Evolutionary conservation across 768 basidiomycete species (phyloP), one percentile per base, ranked within the genome.

Genomic region (Mrakia gelida): DNA sequence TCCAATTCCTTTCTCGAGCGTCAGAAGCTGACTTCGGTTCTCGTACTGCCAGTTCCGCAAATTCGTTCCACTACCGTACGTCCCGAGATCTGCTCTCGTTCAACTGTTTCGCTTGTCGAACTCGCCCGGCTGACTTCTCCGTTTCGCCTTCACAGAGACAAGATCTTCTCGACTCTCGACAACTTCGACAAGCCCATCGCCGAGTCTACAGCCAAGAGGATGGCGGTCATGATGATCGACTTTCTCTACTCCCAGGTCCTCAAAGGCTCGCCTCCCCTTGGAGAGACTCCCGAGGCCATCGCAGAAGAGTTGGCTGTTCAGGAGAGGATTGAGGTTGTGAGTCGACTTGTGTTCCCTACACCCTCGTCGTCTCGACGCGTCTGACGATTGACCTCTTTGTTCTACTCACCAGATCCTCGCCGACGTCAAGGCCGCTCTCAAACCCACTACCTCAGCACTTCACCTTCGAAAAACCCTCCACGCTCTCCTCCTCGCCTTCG

Each of bases 211-310:
- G 67, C 67, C 1, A 70, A 70, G 38, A 34, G 23, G 41, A 70
- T 70, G 67, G 67, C 67, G 41, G 41, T 70, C 41, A 41, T 38
- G 67, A 70, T 70, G 67, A 41, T 70, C 67, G 67, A 70, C 41
- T 70, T 41, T n/a, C 67, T 70, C 34, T 26, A 41, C 38, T 9
- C 67, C n/a, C 67, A 70, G 13, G 16, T 26, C 3, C 34, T 41
- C 21, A 41, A 43, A 41, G 67, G 67, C 1, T 41, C 23, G 18
- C 34, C 38, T 23, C 26, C 38, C 11, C 10, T 41, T n/a, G 67
- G 67, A 70, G 67, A 70, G 41, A 70, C 67, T 34, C 67, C 67
- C 16, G 67, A 70, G 18, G 67, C 67, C 18, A 70, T 70, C 41
- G 67, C 18, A 23, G 67, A 34, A 3, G 67, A 70, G 38, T 23